Evolutionary conservation across 2,329 filamentous ascomycete genomes (phyloP).

Genomic region (Nothopassalora personata): DNA sequence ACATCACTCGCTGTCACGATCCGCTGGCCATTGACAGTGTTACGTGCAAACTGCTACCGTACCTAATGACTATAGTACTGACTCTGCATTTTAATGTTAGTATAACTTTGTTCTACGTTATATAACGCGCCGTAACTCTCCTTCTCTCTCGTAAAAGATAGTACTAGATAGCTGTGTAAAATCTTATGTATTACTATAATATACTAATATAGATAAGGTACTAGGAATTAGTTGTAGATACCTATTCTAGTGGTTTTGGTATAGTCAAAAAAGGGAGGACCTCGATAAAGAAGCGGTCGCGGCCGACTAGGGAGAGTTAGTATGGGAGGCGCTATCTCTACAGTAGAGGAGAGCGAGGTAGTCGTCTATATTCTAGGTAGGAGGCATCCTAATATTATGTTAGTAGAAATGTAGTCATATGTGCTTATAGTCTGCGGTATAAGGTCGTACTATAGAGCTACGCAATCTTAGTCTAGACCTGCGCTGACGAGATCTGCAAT

Average conservation of each 20-base stretch:
- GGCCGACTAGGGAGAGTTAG: slow-evolving; percentile 66
- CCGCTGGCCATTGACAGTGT: too few relatives aligned
- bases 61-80: too few relatives aligned
- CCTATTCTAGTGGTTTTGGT: slow-evolving; percentile 67
- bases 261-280: slow-evolving; percentile 68
- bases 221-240: slow-evolving; percentile 60
- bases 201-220: slow-evolving; percentile 79
- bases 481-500: slow-evolving; percentile 50
- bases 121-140: too few relatives aligned
- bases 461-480: slow-evolving; percentile 69
- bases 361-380: slow-evolving; percentile 67
- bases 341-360: slow-evolving; percentile 66
- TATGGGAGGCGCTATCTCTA: slow-evolving; percentile 71
- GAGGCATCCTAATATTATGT: slow-evolving; percentile 60
- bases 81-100: too few relatives aligned
- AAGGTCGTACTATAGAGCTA: slow-evolving; percentile 67
- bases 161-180: too few relatives aligned
- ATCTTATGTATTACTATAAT: too few relatives aligned
- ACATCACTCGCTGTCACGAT: too few relatives aligned
- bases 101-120: too few relatives aligned
- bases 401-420: neutral
- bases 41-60: too few relatives aligned
- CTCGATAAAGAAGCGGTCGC: slow-evolving; percentile 69
- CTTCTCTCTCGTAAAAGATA: too few relatives aligned
- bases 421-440: neutral